Evolutionary conservation across 305 asterid species (phyloP).

Genomic region (Vinca major): DNA sequence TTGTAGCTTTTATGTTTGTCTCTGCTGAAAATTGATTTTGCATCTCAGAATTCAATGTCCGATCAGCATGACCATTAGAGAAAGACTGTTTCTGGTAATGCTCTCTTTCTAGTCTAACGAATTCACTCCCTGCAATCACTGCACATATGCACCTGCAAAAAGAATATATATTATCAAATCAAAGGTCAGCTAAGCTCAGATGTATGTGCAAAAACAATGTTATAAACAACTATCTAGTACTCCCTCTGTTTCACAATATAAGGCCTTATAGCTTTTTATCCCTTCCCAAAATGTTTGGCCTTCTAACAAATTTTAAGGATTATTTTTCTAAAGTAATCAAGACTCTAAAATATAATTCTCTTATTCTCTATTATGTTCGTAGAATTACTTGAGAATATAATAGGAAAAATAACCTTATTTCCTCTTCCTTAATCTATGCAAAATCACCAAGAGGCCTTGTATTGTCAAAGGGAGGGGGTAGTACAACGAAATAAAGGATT

Average conservation of each 20-base stretch:
- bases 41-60: conserved; percentile 50
- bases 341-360: too few relatives aligned
- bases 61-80: conserved; percentile 64
- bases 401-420: too few relatives aligned
- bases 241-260: too few relatives aligned
- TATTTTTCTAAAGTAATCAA: too few relatives aligned
- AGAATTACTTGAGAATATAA: too few relatives aligned
- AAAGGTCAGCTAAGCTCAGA: background rate
- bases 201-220: background rate
- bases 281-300: too few relatives aligned
- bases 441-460: too few relatives aligned
- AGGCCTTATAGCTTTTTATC: too few relatives aligned
- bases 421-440: too few relatives aligned
- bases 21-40: conserved; percentile 55
- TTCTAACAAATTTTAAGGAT: too few relatives aligned
- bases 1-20: conserved; percentile 66
- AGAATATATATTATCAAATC: conserved; percentile 4
- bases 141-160: conserved; percentile 81
- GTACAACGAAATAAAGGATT: background rate
- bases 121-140: conserved; percentile 87
- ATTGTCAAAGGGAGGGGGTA: too few relatives aligned
- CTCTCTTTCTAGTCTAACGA: conserved; percentile 79
- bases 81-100: conserved; percentile 60
- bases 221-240: background rate
- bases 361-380: too few relatives aligned